These are phyloP conservation scores for Alternaria tenuissima DNA, from an alignment of 2,329 filamentous ascomycete species.

Conservation along the genomic window DNA sequence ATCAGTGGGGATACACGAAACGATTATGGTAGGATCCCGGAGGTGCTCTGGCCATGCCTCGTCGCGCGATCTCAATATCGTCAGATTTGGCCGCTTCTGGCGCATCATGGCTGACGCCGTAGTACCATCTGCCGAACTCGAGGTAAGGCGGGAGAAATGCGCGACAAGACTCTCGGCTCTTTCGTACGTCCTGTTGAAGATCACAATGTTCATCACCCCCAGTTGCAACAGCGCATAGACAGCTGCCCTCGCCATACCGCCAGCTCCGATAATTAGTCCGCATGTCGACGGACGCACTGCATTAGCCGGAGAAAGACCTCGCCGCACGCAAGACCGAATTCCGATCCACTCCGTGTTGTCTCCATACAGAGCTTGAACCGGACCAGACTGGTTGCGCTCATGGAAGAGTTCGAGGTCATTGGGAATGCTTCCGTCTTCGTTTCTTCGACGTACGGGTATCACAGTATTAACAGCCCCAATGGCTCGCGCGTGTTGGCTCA, in stretches of 20 bases:
- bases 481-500: constrained; percentile 75
- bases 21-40: constrained; percentile 74
- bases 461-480: constrained; percentile 81
- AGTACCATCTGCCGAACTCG: constrained; percentile 28
- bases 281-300: constrained; percentile 62
- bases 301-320: constrained; percentile 75
- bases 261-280: constrained; percentile 65
- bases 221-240: constrained; percentile 81
- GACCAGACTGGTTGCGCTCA: constrained; percentile 70
- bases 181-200: constrained; percentile 74
- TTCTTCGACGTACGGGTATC: constrained; percentile 71
- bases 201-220: constrained; percentile 77
- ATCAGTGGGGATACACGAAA: constrained; percentile 79
- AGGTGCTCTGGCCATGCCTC: constrained; percentile 71
- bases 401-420: constrained; percentile 62
- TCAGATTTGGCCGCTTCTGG: constrained; percentile 56
- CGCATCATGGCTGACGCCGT: constrained; percentile 23
- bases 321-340: constrained; percentile 74
- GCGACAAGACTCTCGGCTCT: constrained; percentile 72
- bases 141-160: constrained; percentile 70
- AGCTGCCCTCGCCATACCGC: constrained; percentile 79
- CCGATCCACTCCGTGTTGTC: constrained; percentile 87
- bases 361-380: constrained; percentile 74
- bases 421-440: constrained; percentile 65
- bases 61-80: constrained; percentile 66